Percentiles rank a stretch among this genome's conserved stretches.
Conservation (phyloP, 257 asterid species). For the Nicotiana tomentosiformis region DNA sequence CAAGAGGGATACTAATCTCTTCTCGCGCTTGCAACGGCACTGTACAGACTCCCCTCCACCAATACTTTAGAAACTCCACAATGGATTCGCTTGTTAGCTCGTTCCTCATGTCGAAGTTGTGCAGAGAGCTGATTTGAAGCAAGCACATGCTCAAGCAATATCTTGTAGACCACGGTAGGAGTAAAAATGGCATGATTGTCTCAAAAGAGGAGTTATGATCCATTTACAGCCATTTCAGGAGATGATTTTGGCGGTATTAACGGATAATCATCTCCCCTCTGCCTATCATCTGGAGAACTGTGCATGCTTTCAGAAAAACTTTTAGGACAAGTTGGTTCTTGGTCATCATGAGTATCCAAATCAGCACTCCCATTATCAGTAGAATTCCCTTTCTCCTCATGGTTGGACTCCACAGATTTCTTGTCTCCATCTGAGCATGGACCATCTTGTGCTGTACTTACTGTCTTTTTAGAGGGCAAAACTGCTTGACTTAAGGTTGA, state of each 20-base stretch:
- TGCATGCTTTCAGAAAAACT: slow-evolving; percentile 34
- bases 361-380: slow-evolving; percentile 27
- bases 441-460: slow-evolving; percentile 22
- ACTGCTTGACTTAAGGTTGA: slow-evolving; percentile 53
- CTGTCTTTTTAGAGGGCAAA: slow-evolving; percentile 50
- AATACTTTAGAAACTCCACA: slow-evolving; percentile 26
- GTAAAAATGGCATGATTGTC: not conserved
- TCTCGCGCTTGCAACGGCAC: slow-evolving; percentile 43
- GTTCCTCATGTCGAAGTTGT: slow-evolving; percentile 3
- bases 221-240: slow-evolving; percentile 82
- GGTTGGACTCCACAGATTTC: slow-evolving; percentile 20
- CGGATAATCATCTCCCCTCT: slow-evolving; percentile 45
- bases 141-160: not conserved
- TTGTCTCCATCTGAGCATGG: slow-evolving; percentile 25
- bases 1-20: slow-evolving; percentile 21
- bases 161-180: not conserved
- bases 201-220: slow-evolving; percentile 39
- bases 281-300: slow-evolving; percentile 37
- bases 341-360: slow-evolving; percentile 20
- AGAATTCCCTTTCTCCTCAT: slow-evolving; percentile 31
- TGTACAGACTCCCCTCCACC: slow-evolving; percentile 73
- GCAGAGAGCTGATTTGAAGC: slow-evolving; percentile 12
- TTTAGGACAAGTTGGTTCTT: slow-evolving; percentile 39
- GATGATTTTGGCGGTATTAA: slow-evolving; percentile 57
- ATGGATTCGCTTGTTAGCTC: slow-evolving; percentile 5